Percentiles rank a stretch among this genome's conserved stretches.
phyloP scores from a whole-genome alignment of 164 flowering plant genomes.

The Chloranthus sessilifolius region DNA sequence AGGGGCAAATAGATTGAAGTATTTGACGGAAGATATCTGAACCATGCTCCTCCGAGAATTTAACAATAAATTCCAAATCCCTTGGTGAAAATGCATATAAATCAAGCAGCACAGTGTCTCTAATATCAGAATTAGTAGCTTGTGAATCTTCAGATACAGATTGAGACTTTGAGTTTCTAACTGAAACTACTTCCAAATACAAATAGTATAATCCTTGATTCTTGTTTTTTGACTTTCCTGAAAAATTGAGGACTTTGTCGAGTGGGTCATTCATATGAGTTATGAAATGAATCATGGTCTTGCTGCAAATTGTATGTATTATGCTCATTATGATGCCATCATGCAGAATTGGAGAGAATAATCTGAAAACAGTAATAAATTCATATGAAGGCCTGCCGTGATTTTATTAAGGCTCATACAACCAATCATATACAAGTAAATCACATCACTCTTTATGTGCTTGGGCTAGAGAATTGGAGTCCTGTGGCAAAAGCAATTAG shows the following conservation, averaged over 20 bases:
- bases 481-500: too few species aligned
- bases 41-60: constrained; percentile 78
- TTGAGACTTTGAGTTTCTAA: constrained; percentile 78
- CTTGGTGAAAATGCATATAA: constrained; percentile 71
- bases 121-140: constrained; percentile 36
- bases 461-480: too few species aligned
- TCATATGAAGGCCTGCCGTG: too few species aligned
- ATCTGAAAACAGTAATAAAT: too few species aligned
- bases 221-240: constrained; percentile 89
- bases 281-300: too few species aligned
- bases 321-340: too few species aligned
- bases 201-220: constrained; percentile 83
- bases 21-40: constrained; percentile 79
- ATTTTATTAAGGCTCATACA: too few species aligned
- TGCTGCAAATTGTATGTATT: too few species aligned
- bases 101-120: constrained; percentile 57
- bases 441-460: too few species aligned
- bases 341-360: too few species aligned
- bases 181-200: constrained; percentile 84
- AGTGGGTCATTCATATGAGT: not conserved
- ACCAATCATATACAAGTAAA: too few species aligned
- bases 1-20: constrained; percentile 92
- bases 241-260: constrained; percentile 7
- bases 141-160: constrained; percentile 46
- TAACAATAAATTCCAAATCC: constrained; percentile 87